Conservation (phyloP, 2,329 filamentous ascomycete species). For the Trichoderma afroharzianum region DNA sequence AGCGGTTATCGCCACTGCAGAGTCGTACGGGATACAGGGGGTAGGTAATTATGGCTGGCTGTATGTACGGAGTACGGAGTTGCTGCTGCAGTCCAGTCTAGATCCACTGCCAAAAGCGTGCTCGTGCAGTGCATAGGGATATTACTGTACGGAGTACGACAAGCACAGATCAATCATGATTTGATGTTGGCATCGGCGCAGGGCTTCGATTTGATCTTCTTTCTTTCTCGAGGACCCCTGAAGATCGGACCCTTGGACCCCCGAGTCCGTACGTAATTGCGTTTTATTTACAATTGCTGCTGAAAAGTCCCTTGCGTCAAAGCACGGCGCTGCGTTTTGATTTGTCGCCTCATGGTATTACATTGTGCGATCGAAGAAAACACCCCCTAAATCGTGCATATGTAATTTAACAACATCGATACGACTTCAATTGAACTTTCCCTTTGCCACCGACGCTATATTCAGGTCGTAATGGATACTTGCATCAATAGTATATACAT, state of each 20-base stretch:
- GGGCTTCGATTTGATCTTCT: not conserved
- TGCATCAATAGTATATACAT: not conserved
- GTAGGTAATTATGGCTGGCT: not conserved
- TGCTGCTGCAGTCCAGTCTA: not conserved
- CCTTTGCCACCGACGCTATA: not conserved
- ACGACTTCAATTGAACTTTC: not conserved
- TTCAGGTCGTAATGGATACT: not conserved
- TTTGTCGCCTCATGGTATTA: not conserved
- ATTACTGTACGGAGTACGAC: not conserved
- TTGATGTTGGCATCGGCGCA: not conserved
- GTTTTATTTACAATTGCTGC: not conserved
- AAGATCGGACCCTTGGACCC: not conserved
- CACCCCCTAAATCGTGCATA: not conserved
- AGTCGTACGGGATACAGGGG: not conserved
- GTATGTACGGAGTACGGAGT: not conserved
- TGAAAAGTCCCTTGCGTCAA: not conserved
- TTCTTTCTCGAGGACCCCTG: not conserved
- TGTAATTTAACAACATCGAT: not conserved
- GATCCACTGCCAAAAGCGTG: not conserved
- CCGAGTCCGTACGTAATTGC: not conserved
- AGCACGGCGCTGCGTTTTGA: not conserved
- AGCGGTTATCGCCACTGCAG: conserved; percentile 5
- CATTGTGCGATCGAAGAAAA: not conserved
- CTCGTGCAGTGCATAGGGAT: not conserved
- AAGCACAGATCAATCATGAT: not conserved